Evolutionary conservation across 768 basidiomycete genomes (phyloP).

Genomic region (Boletus subcaerulescens): DNA sequence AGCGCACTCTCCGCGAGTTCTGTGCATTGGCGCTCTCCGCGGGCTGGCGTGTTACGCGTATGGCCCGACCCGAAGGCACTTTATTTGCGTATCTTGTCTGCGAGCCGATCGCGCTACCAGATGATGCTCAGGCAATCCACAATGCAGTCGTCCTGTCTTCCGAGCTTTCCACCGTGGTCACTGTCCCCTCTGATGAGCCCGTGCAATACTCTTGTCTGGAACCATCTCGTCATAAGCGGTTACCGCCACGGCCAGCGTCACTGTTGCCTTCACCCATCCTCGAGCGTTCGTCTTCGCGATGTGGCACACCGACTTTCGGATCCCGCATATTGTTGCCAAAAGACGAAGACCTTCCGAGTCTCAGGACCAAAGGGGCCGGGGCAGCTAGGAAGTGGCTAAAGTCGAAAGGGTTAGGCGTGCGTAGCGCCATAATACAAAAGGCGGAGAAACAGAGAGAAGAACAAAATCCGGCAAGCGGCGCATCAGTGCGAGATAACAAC

Average conservation of each 20-base stretch:
- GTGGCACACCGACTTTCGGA: constrained; percentile 62
- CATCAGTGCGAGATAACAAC: neutral
- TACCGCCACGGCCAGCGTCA: constrained; percentile 6
- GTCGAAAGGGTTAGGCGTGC: constrained; percentile 29
- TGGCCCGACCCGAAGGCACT: constrained; percentile 56
- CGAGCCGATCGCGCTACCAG: constrained; percentile 55
- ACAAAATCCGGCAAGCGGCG: constrained; percentile 1
- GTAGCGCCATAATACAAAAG: constrained; percentile 20
- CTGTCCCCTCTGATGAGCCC: constrained; percentile 7
- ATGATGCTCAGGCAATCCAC: constrained; percentile 25
- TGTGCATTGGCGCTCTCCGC: constrained; percentile 50
- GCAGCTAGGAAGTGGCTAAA: constrained; percentile 29
- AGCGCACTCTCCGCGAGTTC: constrained; percentile 66
- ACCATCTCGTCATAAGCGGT: constrained; percentile 5
- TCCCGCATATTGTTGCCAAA: constrained; percentile 38
- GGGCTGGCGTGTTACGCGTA: constrained; percentile 60
- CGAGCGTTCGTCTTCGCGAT: constrained; percentile 49
- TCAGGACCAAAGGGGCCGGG: constrained; percentile 9
- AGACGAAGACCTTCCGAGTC: constrained; percentile 23
- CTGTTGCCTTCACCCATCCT: constrained; percentile 29
- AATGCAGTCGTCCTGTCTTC: constrained; percentile 18
- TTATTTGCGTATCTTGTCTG: constrained; percentile 72
- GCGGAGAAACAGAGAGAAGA: constrained; percentile 23
- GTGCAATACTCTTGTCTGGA: neutral
- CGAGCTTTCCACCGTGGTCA: constrained; percentile 14